These are phyloP conservation scores for Pulveroboletus sp. DNA, from an alignment of 768 basidiomycete genomes.

Conservation along the genomic window DNA sequence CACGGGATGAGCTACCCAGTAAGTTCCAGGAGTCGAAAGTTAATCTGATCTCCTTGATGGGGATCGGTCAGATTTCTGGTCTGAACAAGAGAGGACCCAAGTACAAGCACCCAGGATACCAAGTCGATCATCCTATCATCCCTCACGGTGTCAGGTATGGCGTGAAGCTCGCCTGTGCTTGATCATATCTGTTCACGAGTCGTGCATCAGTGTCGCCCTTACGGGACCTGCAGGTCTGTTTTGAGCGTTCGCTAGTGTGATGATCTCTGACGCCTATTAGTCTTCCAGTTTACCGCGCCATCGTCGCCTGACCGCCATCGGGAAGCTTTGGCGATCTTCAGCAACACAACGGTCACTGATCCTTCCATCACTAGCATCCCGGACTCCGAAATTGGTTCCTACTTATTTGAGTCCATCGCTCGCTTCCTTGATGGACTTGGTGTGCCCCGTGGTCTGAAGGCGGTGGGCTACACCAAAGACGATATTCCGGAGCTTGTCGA, in stretches of 20 bases:
- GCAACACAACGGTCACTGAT: constrained; percentile 55
- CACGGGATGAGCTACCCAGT: constrained; percentile 90
- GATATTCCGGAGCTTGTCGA: constrained; percentile 78
- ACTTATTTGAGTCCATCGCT: constrained; percentile 83
- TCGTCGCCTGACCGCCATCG: constrained; percentile 90
- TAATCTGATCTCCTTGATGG: neutral
- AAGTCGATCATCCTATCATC: constrained; percentile 81
- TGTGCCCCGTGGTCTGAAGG: constrained; percentile 81
- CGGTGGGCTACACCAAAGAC: constrained; percentile 63
- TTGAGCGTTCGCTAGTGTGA: constrained; percentile 1
- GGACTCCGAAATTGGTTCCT: constrained; percentile 71
- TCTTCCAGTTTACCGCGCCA: constrained; percentile 94
- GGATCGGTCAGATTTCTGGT: constrained; percentile 66
- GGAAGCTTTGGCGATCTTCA: constrained; percentile 83
- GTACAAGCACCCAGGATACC: constrained; percentile 88
- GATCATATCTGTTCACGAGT: neutral
- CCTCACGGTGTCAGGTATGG: constrained; percentile 81
- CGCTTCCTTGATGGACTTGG: constrained; percentile 81
- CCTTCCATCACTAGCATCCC: constrained; percentile 68
- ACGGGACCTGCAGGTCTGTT: constrained; percentile 76
- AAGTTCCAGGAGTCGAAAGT: constrained; percentile 23
- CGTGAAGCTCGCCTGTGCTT: neutral
- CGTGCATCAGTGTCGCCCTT: constrained; percentile 62
- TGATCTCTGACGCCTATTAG: constrained; percentile 31
- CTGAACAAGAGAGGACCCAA: constrained; percentile 92